A percentile compares a stretch with the other conserved stretches of the same genome.
Conservation (phyloP, 2,329 filamentous ascomycete species). For the Ceratocystis alfenasii region DNA sequence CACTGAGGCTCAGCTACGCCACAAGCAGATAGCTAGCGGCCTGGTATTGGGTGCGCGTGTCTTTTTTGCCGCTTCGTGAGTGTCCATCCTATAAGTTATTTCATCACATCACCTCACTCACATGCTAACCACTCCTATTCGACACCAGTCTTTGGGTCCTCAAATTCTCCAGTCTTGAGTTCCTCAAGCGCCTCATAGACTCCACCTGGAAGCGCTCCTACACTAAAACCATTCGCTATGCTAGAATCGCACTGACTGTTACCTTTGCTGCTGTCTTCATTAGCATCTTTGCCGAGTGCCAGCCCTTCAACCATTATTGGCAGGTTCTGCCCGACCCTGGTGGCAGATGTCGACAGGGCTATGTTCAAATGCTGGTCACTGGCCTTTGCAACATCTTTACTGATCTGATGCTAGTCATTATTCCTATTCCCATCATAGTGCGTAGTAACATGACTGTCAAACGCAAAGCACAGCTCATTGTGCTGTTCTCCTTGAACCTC, state of each 20-base stretch:
- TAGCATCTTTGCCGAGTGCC: slow-evolving; percentile 73
- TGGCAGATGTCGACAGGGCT: slow-evolving; percentile 72
- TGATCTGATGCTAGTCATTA: slow-evolving; percentile 74
- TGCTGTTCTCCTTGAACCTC: slow-evolving; percentile 76
- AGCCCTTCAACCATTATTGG: slow-evolving; percentile 62
- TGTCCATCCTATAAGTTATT: slow-evolving; percentile 26
- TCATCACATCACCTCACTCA: not conserved
- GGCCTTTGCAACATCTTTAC: slow-evolving; percentile 80
- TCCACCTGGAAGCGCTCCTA: slow-evolving; percentile 72
- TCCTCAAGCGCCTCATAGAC: slow-evolving; percentile 73
- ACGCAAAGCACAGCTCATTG: slow-evolving; percentile 65
- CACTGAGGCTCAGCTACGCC: slow-evolving; percentile 44
- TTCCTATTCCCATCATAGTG: slow-evolving; percentile 81
- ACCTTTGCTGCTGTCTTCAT: slow-evolving; percentile 75
- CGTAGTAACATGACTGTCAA: slow-evolving; percentile 62
- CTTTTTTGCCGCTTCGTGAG: slow-evolving; percentile 81
- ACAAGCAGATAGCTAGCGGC: slow-evolving; percentile 60
- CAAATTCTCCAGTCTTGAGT: slow-evolving; percentile 83
- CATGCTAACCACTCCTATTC: not conserved
- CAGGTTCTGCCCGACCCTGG: slow-evolving; percentile 79
- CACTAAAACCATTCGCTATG: slow-evolving; percentile 54
- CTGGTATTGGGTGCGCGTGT: slow-evolving; percentile 73
- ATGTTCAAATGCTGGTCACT: slow-evolving; percentile 78
- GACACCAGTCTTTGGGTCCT: slow-evolving; percentile 71
- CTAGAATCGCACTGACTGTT: slow-evolving; percentile 61